Evolutionary conservation across 2,329 filamentous ascomycete genomes (phyloP).

Genomic region (Endoconidiophora polonica): DNA sequence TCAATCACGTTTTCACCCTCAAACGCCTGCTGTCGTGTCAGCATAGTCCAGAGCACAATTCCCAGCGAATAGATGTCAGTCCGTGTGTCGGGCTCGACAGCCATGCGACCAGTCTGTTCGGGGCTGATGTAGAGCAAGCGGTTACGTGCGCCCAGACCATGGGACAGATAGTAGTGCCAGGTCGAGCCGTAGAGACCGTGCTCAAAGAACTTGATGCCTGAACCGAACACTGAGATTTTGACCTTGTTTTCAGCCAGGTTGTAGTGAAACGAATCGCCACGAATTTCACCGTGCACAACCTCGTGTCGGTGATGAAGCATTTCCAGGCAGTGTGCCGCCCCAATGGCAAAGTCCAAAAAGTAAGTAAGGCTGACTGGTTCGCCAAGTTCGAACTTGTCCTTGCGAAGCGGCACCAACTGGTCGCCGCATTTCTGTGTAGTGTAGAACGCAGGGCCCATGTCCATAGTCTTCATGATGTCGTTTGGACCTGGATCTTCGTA

Average conservation of each 20-base stretch:
- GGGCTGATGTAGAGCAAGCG: constrained; percentile 87
- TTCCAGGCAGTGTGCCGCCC: constrained; percentile 71
- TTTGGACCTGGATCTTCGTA: constrained; percentile 67
- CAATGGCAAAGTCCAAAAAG: constrained; percentile 84
- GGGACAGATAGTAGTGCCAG: constrained; percentile 61
- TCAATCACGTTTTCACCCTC: constrained; percentile 68
- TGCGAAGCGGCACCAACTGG: constrained; percentile 28
- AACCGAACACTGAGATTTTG: constrained; percentile 71
- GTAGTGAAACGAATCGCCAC: constrained; percentile 83
- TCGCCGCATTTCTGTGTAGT: constrained; percentile 36
- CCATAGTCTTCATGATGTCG: constrained; percentile 50
- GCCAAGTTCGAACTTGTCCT: constrained; percentile 30
- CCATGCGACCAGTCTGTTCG: constrained; percentile 85
- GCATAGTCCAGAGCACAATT: constrained; percentile 72
- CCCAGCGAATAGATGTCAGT: constrained; percentile 91
- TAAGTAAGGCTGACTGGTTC: constrained; percentile 52
- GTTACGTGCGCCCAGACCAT: constrained; percentile 70
- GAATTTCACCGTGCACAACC: constrained; percentile 77
- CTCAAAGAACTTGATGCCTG: constrained; percentile 74
- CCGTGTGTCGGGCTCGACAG: constrained; percentile 75
- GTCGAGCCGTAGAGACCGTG: constrained; percentile 73
- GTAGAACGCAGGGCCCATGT: constrained; percentile 64
- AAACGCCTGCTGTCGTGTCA: constrained; percentile 67
- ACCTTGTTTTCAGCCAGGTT: constrained; percentile 53
- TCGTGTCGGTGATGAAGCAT: constrained; percentile 79